Evolutionary conservation across 208 protist species (phyloP).

Genomic region (Trypanosoma grayi): DNA sequence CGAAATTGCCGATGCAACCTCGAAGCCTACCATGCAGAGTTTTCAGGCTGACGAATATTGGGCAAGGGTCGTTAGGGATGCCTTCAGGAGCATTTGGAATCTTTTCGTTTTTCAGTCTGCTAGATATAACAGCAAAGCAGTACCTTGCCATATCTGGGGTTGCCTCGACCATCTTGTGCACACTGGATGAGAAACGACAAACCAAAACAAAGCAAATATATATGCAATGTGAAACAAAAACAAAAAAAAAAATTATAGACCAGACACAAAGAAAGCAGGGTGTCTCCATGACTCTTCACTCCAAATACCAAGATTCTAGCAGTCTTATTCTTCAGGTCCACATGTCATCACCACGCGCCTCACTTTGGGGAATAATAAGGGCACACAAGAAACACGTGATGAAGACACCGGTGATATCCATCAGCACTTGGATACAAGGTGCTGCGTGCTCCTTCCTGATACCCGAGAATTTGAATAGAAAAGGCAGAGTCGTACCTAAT

Average conservation of each 20-base stretch:
- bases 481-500: conserved; percentile 34
- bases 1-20: conserved; percentile 85
- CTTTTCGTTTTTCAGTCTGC: conserved; percentile 33
- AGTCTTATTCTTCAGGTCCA: not conserved
- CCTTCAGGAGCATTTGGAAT: conserved; percentile 33
- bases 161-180: conserved; percentile 34
- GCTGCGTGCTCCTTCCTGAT: conserved; percentile 35
- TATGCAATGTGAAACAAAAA: conserved; percentile 8
- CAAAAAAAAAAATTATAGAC: conserved; percentile 13
- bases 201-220: not conserved
- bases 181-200: not conserved
- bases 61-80: conserved; percentile 63
- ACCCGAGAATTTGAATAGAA: conserved; percentile 26
- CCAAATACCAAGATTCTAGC: too few relatives aligned
- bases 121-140: conserved; percentile 73
- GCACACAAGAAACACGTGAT: conserved; percentile 38
- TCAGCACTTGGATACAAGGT: conserved; percentile 39
- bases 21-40: conserved; percentile 57
- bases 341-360: not conserved
- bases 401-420: conserved; percentile 44
- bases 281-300: too few relatives aligned
- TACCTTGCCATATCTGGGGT: conserved; percentile 85
- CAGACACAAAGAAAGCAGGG: not conserved
- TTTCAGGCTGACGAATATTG: conserved; percentile 80
- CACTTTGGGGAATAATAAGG: conserved; percentile 18